Percentiles rank a stretch among this genome's conserved stretches.
Conservation (phyloP, 225 moss, liverwort and hornwort species). For the Lunularia cruciata region DNA sequence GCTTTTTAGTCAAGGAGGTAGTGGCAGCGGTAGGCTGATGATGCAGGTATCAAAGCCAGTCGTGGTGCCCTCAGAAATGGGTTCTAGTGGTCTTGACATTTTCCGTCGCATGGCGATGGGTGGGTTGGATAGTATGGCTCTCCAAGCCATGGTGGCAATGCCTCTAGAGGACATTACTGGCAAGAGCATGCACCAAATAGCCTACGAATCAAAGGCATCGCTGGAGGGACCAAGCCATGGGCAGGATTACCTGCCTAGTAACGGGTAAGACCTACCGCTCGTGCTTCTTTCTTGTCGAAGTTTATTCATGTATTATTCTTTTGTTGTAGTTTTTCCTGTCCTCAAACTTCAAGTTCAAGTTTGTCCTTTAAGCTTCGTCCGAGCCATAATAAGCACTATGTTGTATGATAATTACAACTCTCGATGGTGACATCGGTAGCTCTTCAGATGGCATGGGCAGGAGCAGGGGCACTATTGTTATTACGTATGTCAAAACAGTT, state of each 20-base stretch:
- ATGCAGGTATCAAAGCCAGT: slow-evolving; percentile 99
- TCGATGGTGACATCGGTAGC: too few relatives aligned
- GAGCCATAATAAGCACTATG: too few relatives aligned
- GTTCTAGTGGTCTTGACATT: slow-evolving; percentile 76
- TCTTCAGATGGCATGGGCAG: too few relatives aligned
- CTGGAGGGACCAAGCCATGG: slow-evolving; percentile 48
- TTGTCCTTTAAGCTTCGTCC: too few relatives aligned
- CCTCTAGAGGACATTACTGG: slow-evolving; percentile 97
- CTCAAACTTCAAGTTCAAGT: too few relatives aligned
- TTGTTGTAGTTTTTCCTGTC: too few relatives aligned
- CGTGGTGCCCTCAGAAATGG: slow-evolving; percentile 83
- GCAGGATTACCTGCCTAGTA: slow-evolving; percentile 32
- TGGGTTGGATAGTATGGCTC: slow-evolving; percentile 88
- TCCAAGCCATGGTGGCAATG: slow-evolving; percentile 92
- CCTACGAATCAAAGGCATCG: slow-evolving; percentile 82
- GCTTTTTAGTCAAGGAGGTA: slow-evolving; percentile 53
- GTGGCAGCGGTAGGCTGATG: slow-evolving; percentile 62
- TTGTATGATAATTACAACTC: too few relatives aligned
- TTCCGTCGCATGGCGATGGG: slow-evolving; percentile 80
- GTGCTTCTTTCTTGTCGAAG: neutral
- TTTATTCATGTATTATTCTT: neutral
- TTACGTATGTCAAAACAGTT: too few relatives aligned
- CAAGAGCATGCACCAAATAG: slow-evolving; percentile 89
- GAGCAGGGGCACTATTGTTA: too few relatives aligned
- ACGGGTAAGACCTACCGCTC: slow-evolving; percentile 55